Evolutionary conservation across 805 yeast species (phyloP), one percentile per base, ranked within the genome.

Genomic region (Komagataella kurtzmanii): DNA sequence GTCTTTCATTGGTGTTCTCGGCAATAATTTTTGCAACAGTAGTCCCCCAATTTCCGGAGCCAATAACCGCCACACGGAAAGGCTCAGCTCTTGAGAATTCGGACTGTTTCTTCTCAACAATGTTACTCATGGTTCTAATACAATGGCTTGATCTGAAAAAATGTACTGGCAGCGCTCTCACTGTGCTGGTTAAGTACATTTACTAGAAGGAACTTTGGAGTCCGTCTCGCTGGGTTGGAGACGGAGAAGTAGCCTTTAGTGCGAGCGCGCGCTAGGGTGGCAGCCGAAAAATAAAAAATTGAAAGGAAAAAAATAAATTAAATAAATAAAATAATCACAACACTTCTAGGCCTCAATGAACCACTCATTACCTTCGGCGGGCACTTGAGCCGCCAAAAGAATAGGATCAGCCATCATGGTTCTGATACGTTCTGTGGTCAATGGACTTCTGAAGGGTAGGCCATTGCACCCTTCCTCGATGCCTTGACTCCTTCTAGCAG

Each of bases 31-130:
- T 91, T 56, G 98, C 97, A 52, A 93, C 89, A 17, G 98, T 91
- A 44, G 97, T 88, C 57, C 99, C 99, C 88, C 99, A 91, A 71
- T 91, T 91, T 65, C 98, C 99, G 30, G 97, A 89, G 46, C 99
- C 99, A 57, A 93, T 82, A 52, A 89, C 88, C 45, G 89, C 74
- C 46, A 83, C 75, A 61, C 73, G 77, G 69, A 72, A 81, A 19
- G 69, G 70, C 23, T 48, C 40, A 8, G 40, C 40, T 30, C 58
- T 23, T 5, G 40, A 14, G n/a, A 30, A 30, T 30, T 30, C 40
- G 12, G 40, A 30, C 6, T 10, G 40, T 10, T 30, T 7, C 40
- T 30, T 30, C 14, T 30, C 40, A 30, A 10, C 40, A 8, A 30
- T 30, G 14, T 14, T 30, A 30, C 40, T 30, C 40, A 30, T 30